Base-by-base conservation (phyloP, 2,329 filamentous ascomycete species). In the Berkeleyomyces basicola region DNA sequence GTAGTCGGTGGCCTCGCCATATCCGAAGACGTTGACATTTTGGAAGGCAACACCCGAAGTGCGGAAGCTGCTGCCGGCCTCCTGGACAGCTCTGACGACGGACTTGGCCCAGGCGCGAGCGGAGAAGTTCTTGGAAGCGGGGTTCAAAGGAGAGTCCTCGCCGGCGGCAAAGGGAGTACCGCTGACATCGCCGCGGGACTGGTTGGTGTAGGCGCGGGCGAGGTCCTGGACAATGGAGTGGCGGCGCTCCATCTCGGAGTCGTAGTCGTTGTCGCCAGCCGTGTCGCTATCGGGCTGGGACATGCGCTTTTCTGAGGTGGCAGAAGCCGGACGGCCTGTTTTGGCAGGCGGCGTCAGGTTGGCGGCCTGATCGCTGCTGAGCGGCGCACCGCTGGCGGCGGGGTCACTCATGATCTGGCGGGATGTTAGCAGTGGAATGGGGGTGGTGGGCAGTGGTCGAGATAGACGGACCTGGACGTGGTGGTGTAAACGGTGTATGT, bases 1-100 rank as follows among this genome's bases (percentile, higher is more conserved):
- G 71, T 85, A 88, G 70, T 88, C 85, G 0, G 84, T 87, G 0
- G 81, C 76, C 47, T 79, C 79, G 53, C 85, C 85, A 67, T 79
- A 88, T 47, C 85, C 85, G 69, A 83, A 82, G 4, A 87, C 83
- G 65, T 81, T 87, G 63, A 89, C 75, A 69, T 87, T 79, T 71
- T 82, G 79, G 74, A 85, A 88, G 59, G 79, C 77, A 53, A 89
- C 77, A 57, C 86, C 85, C 0, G 82, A 78, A 11, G 80, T 81
- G 68, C 84, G 79, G 70, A 82, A 82, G 11, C 73, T 70, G 66
- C 77, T 75, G 61, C 81, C 83, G 63, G 80, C 78, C 65, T 73
- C 75, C 40, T 76, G 75, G 55, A 77, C 74, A 65, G 81, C 72
- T 65, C 77, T 75, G 40, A 83, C 78, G 7, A 86, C 70, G 42